Base-by-base conservation (phyloP, 768 basidiomycete species). In the Calocybe indica region DNA sequence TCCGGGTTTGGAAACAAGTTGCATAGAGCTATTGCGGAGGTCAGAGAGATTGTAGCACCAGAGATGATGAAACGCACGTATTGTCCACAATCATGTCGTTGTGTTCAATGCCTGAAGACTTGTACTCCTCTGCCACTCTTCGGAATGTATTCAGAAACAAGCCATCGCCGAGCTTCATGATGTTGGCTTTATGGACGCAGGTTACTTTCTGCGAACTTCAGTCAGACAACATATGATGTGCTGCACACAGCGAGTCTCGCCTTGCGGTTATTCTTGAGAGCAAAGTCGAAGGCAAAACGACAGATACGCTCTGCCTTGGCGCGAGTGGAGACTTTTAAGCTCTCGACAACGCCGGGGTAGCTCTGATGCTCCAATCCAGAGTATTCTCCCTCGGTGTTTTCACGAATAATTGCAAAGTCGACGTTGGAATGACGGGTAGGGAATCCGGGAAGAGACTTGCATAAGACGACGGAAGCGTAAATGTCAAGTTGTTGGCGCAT, bases 21-120 rank as follows among this genome's bases (percentile, higher is more conserved):
- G 96, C 96, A 99, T 99, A 40, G 95, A 92, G 43, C 89, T 92
- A 57, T n/a, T 5, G 11, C 9, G 12, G 30, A 49, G 37, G 40
- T 53, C 41, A 52, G 41, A 44, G 14, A 48, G 30, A 38, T n/a
- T 31, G 37, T 13, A 34, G 28, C 46, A 14, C 45, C 15, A 15
- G 37, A 5, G 37, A 44, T 43, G 29, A 44, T 30, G 45, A 29
- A 10, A 61, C 80, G 48, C 60, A 93, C 88, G 94, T 95, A 75
- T 98, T 98, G 70, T 98, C 94, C 50, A 98, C 92, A 49, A 99
- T 99, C 96, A 99, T 98, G 69, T 95, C 90, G 61, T 97, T 95
- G 63, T 77, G 90, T 56, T 82, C 80, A 61, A 99, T 94, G 38
- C 96, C 96, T 38, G 85, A 75, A 45, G 83, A 85, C 69, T 83